Evolutionary conservation across 2,329 filamentous ascomycete genomes (phyloP), one percentile per base, ranked within the genome.

Genomic region (Gnomoniopsis sp.): DNA sequence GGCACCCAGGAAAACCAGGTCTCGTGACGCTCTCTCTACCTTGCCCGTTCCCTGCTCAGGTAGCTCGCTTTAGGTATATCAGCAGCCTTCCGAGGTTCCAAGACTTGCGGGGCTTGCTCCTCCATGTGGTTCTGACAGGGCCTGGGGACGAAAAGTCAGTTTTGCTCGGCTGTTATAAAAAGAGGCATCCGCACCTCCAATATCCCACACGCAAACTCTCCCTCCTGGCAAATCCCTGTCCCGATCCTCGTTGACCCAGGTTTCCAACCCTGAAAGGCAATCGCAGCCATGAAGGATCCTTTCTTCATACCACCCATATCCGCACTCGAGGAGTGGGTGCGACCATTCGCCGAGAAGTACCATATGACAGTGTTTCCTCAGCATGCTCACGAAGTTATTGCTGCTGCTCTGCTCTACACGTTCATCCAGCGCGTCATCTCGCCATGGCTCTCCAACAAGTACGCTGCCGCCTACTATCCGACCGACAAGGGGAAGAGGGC

Each of bases 341-440:
- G 87, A 70, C 89, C 88, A 17, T 78, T 85, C 69, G 86, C 89
- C 62, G 81, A 88, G 65, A 77, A 75, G 61, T 75, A 88, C 59
- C 73, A 76, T 53, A 77, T 93, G 49, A 77, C 83, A 10, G 87
- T 88, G 6, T 81, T 95, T 21, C 88, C 89, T 17, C 75, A 89
- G 51, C 91, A 96, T 74, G 79, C 90, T 66, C 90, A 95, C 76
- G 89, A 96, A 73, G 81, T 93, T 52, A 62, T 90, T 57, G 74
- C 85, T 63, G 85, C 87, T 26, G 85, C 87, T 59, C 64, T 83
- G 34, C 74, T 89, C 64, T 96, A 96, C 77, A 84, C 87, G 55
- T 72, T 86, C 67, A 81, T 90, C 69, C 85, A 87, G 72, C 77
- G 78, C 65, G 80, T 85, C 61, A 68, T 92, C 62, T 88, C 90